Base-by-base conservation (phyloP, 169 alveolate genomes). In the Babesia gibsoni region DNA sequence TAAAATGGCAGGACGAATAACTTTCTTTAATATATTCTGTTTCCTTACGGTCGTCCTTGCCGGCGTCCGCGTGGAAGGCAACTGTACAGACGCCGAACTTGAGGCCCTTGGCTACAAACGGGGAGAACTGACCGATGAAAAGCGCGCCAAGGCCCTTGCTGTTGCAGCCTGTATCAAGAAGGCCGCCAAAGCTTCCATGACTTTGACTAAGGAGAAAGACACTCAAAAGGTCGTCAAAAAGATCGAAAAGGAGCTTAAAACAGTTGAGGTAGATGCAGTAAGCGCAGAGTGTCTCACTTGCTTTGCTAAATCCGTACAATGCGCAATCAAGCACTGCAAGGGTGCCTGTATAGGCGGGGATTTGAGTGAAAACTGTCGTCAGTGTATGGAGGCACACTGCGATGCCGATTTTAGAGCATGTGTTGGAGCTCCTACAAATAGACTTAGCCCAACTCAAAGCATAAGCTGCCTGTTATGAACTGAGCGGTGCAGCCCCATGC, bases 61-160 rank as follows among this genome's bases (percentile, higher is more conserved):
- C 65, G 22, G 32, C 9, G 56, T 56, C 18, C 25, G 52, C 41
- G 74, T 52, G 43, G 65, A 53, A 4, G 82, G 46, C 27, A 20
- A 7, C 7, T 77, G 86, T 39, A 37, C 42, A 0, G 82, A 56
- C 5, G 86, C 35, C 5, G 77, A 77, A 18, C 48, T 77, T 27
- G 18, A 36, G 8, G 52, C 67, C 8, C 33, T 77, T 3, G 86
- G 86, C 20, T 61, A 67, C 58, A 14, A 25, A 18, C 20, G 4
- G 52, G 58, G 9, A 2, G 14, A 18, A 6, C 7, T 18, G 12
- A 29, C 20, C 9, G 82, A 57, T 10, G 66, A 36, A 1, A 4
- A n/a, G 29, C 25, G 23, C 9, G 52, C 14, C n/a, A 46, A 14
- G 59, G 35, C 30, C 12, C 22, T 5, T 52, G 27, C 8, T 2